These are phyloP conservation scores for Fusarium ramigenum DNA, from an alignment of 2,329 filamentous ascomycete genomes.

Conservation along the genomic window DNA sequence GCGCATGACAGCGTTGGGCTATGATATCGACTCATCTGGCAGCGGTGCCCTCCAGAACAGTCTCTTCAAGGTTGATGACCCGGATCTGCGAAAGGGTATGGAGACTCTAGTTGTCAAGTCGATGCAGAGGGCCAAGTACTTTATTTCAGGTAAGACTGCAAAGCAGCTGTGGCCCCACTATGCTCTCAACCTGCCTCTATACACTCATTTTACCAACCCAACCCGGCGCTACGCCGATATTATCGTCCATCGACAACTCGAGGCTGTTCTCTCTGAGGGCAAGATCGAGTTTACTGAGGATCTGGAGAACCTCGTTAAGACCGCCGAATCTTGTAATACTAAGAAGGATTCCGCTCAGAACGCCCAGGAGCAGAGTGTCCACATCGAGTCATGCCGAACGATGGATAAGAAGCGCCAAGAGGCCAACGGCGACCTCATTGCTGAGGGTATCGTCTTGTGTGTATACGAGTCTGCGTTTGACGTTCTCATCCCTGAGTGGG, in stretches of 20 bases:
- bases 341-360: conserved; percentile 99
- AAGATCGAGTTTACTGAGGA: conserved; percentile 89
- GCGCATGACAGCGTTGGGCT: conserved; percentile 90
- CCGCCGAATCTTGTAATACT: conserved; percentile 93
- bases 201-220: conserved; percentile 97
- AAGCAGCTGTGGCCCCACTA: conserved; percentile 88
- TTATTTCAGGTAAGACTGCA: conserved; percentile 80
- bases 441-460: conserved; percentile 93
- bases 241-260: conserved; percentile 93
- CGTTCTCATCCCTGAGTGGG: conserved; percentile 96
- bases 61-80: conserved; percentile 90
- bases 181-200: conserved; percentile 88
- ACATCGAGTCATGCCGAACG: conserved; percentile 94
- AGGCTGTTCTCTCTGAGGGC: conserved; percentile 83
- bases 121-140: conserved; percentile 97
- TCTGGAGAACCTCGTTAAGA: conserved; percentile 87
- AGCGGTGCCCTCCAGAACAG: conserved; percentile 94
- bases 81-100: conserved; percentile 94
- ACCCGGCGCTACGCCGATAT: conserved; percentile 95
- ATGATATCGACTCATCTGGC: conserved; percentile 87
- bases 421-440: conserved; percentile 89
- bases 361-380: conserved; percentile 97
- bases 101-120: conserved; percentile 94
- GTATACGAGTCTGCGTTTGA: conserved; percentile 99
- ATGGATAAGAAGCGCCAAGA: conserved; percentile 94